Evolutionary conservation across 208 protist species (phyloP).

Genomic region (Vickermania ingenoplastis): DNA sequence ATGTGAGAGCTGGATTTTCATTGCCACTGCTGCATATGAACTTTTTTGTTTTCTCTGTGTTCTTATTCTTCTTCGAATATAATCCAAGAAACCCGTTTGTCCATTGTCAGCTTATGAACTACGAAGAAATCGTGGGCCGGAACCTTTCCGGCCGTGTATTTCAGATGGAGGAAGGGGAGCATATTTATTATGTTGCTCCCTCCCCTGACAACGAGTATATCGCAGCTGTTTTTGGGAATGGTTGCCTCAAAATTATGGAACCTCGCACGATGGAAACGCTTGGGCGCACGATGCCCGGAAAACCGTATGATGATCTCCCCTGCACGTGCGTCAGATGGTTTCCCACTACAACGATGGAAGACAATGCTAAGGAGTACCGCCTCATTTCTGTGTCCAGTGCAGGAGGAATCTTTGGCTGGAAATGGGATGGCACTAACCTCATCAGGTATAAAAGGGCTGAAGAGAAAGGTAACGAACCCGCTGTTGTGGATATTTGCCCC

Average conservation of each 20-base stretch:
- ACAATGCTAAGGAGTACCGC: constrained; percentile 7
- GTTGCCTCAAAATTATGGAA: constrained; percentile 32
- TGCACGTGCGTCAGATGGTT: constrained; percentile 58
- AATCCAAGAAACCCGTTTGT: too few relatives aligned
- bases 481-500: constrained; percentile 43
- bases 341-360: background rate
- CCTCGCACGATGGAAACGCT: constrained; percentile 13
- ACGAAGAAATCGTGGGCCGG: background rate
- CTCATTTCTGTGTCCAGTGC: constrained; percentile 47
- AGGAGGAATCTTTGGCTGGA: constrained; percentile 60
- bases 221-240: constrained; percentile 47
- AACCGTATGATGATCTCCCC: constrained; percentile 31
- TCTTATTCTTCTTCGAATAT: too few relatives aligned
- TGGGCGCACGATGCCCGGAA: constrained; percentile 11
- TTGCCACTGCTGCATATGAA: too few relatives aligned
- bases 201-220: constrained; percentile 47
- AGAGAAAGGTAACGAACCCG: constrained; percentile 68
- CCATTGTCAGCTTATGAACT: too few relatives aligned
- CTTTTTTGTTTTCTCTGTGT: too few relatives aligned
- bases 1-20: too few relatives aligned
- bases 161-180: constrained; percentile 14
- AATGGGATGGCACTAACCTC: constrained; percentile 20
- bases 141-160: background rate
- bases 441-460: constrained; percentile 12
- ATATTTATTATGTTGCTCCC: constrained; percentile 24